Conservation (phyloP, 2,329 filamentous ascomycete species). For the Colletotrichum sp. region DNA sequence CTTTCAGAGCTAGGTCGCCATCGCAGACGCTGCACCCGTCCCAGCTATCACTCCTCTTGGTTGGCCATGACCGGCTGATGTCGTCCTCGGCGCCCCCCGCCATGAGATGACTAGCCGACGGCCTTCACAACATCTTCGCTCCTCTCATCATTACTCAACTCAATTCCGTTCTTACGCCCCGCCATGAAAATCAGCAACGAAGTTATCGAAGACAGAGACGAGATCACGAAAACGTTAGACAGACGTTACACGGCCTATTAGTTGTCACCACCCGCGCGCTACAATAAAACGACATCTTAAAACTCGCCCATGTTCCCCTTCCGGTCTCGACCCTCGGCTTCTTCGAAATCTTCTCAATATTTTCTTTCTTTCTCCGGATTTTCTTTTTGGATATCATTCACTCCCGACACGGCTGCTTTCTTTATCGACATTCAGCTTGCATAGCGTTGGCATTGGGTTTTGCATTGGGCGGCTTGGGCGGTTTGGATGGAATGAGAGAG, state of each 20-base stretch:
- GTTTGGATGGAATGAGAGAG: constrained; percentile 3
- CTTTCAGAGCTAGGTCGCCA: constrained; percentile 41
- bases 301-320: neutral
- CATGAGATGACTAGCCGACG: constrained; percentile 1
- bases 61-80: constrained; percentile 46
- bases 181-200: constrained; percentile 25
- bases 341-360: constrained; percentile 2
- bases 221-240: constrained; percentile 17
- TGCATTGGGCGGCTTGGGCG: constrained; percentile 13
- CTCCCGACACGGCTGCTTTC: neutral
- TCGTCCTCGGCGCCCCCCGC: constrained; percentile 40
- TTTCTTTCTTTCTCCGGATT: neutral
- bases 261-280: neutral
- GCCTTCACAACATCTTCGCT: neutral
- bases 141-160: neutral
- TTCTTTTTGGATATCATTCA: neutral
- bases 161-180: constrained; percentile 2
- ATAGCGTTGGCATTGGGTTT: constrained; percentile 16
- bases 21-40: constrained; percentile 46
- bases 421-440: neutral
- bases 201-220: constrained; percentile 34
- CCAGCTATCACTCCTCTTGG: constrained; percentile 53
- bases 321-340: neutral
- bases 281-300: constrained; percentile 1
- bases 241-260: constrained; percentile 15